These are phyloP conservation scores for Globisporangium cylindrosporum DNA, from an alignment of 352 stramenopile species.

Conservation along the genomic window DNA sequence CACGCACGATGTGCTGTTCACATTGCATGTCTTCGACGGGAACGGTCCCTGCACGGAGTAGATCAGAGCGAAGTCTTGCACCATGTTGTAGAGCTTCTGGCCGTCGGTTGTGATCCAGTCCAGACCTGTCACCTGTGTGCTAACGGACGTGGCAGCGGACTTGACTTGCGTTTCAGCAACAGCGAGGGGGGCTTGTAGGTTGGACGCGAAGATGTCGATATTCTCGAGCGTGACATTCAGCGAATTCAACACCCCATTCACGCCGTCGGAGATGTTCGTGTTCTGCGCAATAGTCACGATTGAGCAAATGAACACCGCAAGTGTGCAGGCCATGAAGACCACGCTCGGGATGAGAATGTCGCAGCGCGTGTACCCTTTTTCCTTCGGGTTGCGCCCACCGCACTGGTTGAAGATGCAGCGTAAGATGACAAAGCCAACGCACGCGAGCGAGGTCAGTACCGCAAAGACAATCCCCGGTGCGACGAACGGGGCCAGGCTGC, in stretches of 20 bases:
- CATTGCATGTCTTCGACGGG: constrained; percentile 44
- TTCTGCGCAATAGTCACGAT: constrained; percentile 74
- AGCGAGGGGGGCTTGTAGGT: constrained; percentile 53
- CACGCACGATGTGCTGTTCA: constrained; percentile 45
- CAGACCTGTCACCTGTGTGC: constrained; percentile 36
- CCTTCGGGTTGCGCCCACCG: constrained; percentile 62
- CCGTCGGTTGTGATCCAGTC: constrained; percentile 52
- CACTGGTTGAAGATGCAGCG: constrained; percentile 83
- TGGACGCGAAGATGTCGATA: constrained; percentile 67
- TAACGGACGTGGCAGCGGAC: constrained; percentile 40
- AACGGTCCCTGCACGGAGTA: constrained; percentile 59
- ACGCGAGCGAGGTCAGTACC: constrained; percentile 55
- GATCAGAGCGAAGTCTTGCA: constrained; percentile 50
- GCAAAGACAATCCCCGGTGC: constrained; percentile 71
- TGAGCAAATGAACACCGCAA: constrained; percentile 80
- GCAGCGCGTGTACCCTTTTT: constrained; percentile 81
- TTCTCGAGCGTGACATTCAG: constrained; percentile 73
- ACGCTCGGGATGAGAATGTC: constrained; percentile 65
- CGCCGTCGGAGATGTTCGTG: constrained; percentile 72
- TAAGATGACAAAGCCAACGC: constrained; percentile 59
- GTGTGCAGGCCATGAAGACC: constrained; percentile 58
- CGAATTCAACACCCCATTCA: constrained; percentile 61
- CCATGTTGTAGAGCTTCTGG: constrained; percentile 50
- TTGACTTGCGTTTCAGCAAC: constrained; percentile 38
- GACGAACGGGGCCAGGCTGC: constrained; percentile 62